Evolutionary conservation across 1,284 basidiomycete genomes (phyloP), one percentile per base, ranked within the genome.

Genomic region (Apiotrichum brassicae): DNA sequence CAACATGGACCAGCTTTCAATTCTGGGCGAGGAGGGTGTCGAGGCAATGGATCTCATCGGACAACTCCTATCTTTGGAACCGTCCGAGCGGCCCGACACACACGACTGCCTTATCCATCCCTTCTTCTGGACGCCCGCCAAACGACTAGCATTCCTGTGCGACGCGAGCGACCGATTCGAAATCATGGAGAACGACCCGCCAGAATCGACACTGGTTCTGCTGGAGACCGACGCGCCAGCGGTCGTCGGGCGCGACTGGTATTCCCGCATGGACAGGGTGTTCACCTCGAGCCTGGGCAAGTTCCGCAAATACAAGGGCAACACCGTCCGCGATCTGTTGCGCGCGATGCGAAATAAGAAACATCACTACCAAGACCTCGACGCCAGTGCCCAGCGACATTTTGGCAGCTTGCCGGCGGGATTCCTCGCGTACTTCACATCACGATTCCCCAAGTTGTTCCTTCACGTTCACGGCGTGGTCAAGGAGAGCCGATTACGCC

Each of bases 81-180:
- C 90, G 4, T 77, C 76, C 39, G 76, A 80, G 51, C 77, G 91
- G 87, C 94, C 93, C 0, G 85, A 90, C 55, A 95, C 93, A 4
- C 81, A 81, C 12, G 82, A 82, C 30, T 89, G 87, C 66, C 77
- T 97, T 18, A 77, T 86, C 22, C 93, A 98, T 72, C 94, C 94
- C 0, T 95, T 90, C 78, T 99, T 97, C 77, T 99, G 94, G 95
- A 84, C 87, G 53, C 77, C 92, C 0, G 83, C 80, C 13, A 84
- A 87, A 58, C 81, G 93, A 30, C 76, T 99, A 3, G 83, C 81
- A 41, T 99, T 98, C 80, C 76, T 99, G 14, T 93, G 95, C 72
- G 94, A 98, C 59, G 89, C 91, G 0, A 97, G 91, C 0, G 94
- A 98, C 71, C 82, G 92, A 2, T 97, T 98, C 70, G 94, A 99